phyloP scores from a whole-genome alignment of 2,329 filamentous ascomycete species.

The Venturia carpophila region DNA sequence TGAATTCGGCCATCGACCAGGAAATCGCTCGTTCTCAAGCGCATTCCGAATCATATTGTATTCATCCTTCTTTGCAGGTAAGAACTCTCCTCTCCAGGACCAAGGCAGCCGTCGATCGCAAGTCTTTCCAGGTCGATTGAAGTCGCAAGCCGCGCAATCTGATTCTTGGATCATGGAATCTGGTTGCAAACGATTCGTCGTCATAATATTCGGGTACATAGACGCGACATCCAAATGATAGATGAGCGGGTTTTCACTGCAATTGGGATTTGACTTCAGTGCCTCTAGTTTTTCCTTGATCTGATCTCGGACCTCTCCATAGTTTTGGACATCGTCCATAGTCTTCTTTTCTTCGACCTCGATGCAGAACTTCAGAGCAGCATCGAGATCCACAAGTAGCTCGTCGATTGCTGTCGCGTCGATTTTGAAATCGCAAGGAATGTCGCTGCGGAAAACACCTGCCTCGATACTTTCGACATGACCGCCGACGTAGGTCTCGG shows the following conservation, averaged over 20 bases:
- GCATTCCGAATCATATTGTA: conserved; percentile 98
- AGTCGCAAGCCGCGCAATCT: conserved; percentile 94
- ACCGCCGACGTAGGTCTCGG: conserved; percentile 94
- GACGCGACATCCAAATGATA: conserved; percentile 98
- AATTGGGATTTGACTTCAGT: conserved; percentile 74
- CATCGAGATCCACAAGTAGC: conserved; percentile 75
- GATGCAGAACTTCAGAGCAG: conserved; percentile 74
- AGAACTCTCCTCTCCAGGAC: conserved; percentile 96
- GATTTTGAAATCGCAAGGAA: conserved; percentile 88
- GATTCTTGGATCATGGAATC: conserved; percentile 99
- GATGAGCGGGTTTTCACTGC: conserved; percentile 79
- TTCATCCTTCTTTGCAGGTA: conserved; percentile 92
- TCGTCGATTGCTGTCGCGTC: conserved; percentile 86
- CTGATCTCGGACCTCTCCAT: conserved; percentile 63
- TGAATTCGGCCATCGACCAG: conserved; percentile 64
- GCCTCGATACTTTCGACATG: conserved; percentile 99
- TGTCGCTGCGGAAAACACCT: conserved; percentile 91
- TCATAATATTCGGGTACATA: conserved; percentile 99
- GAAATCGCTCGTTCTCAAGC: conserved; percentile 86
- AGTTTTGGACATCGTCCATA: conserved; percentile 44
- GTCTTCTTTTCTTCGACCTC: conserved; percentile 46
- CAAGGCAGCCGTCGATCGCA: conserved; percentile 92
- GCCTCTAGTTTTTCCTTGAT: conserved; percentile 63
- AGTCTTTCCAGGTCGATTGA: conserved; percentile 94
- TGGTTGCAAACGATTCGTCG: conserved; percentile 91